Evolutionary conservation across 2,329 filamentous ascomycete genomes (phyloP).

Genomic region (Claviceps capensis): DNA sequence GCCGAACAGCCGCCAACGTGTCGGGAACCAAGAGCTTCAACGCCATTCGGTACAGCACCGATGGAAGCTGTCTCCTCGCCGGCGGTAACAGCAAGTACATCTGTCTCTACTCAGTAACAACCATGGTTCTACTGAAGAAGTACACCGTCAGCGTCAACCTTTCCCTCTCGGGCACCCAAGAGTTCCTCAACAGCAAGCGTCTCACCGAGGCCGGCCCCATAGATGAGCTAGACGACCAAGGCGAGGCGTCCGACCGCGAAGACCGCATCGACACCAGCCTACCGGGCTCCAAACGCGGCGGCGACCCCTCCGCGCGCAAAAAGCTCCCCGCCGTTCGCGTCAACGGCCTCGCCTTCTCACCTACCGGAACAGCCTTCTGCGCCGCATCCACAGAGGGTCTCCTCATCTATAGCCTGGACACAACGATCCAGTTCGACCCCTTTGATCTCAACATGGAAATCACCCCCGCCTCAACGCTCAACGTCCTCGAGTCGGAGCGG

Average conservation of each 20-base stretch:
- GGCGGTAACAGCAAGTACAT: conserved; percentile 98
- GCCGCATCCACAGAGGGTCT: conserved; percentile 90
- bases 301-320: conserved; percentile 66
- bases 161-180: conserved; percentile 90
- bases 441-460: conserved; percentile 93
- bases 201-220: conserved; percentile 81
- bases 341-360: conserved; percentile 72
- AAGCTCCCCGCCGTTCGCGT: conserved; percentile 74
- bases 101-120: conserved; percentile 88
- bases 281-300: conserved; percentile 73
- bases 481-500: conserved; percentile 49
- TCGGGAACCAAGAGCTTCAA: conserved; percentile 83
- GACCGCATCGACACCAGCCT: conserved; percentile 66
- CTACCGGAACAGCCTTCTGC: conserved; percentile 81
- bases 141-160: conserved; percentile 92
- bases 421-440: conserved; percentile 75
- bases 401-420: conserved; percentile 84
- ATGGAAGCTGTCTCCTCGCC: conserved; percentile 80
- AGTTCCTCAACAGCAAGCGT: conserved; percentile 85
- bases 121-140: conserved; percentile 84
- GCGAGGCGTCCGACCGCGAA: conserved; percentile 79
- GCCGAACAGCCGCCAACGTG: conserved; percentile 80
- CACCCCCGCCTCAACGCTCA: conserved; percentile 72
- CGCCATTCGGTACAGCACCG: conserved; percentile 79
- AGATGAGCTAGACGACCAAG: conserved; percentile 75